Base-by-base conservation (phyloP, 306 rosid species). In the Pyrus communis region DNA sequence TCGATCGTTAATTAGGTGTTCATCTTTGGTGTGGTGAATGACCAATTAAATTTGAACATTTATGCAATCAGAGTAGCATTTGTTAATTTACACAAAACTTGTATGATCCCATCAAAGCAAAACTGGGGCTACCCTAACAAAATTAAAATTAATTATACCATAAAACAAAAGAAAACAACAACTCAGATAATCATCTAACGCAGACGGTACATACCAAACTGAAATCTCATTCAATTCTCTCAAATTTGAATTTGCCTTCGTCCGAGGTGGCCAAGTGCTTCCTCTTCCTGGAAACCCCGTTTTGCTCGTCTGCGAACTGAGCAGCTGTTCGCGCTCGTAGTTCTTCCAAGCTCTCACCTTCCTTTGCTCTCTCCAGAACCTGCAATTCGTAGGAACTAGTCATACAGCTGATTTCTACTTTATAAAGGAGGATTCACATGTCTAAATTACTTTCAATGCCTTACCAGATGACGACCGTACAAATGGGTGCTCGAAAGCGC, bases 281-380 rank as follows among this genome's bases (percentile, higher is more conserved):
- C 90, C 99, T 89, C 87, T 96, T 91, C 87, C 77, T 91, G 61
- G 96, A 86, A 75, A 59, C 64, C 71, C 82, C 96, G 69, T 73
- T 89, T 27, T 82, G 82, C 51, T 84, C 89, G 46, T 82, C 87
- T 35, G 80, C 68, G 68, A 91, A 89, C 77, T 89, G 99, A 25
- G 89, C 87, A 59, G 98, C 91, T 12, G 93, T 85, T 71, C 90
- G 80, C 35, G 92, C 92, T 23, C 93, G 86, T 51, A 91, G 80
- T 74, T 95, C 96, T 65, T 95, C 98, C 84, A 95, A 81, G 84
- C 88, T 92, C 87, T 92, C 99, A 2, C 89, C 89, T 88, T 90
- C 99, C 71, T 91, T 96, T 1, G 99, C 99, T 78, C 88, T 83
- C 90, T 92, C 98, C 35, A 96, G 78, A 67, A 89, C 90, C 99